A percentile compares a stretch with the other conserved stretches of the same genome.
Evolutionary conservation across 768 basidiomycete genomes (phyloP).

Genomic region (Termitomyces sp.): DNA sequence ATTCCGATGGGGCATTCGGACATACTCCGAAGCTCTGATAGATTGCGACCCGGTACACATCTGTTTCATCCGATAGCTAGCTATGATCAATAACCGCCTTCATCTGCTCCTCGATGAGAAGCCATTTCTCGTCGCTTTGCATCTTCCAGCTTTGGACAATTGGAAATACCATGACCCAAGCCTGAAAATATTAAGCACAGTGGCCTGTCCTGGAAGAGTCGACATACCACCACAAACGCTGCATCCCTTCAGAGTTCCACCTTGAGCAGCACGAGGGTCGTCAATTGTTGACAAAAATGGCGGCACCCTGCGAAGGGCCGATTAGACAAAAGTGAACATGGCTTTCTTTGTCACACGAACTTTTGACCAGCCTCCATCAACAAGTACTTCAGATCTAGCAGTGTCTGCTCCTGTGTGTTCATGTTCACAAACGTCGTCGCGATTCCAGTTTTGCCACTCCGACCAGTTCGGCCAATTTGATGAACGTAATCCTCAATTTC

Average conservation of each 20-base stretch:
- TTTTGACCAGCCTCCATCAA: slow-evolving; percentile 97
- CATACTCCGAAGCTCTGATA: neutral
- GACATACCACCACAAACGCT: slow-evolving; percentile 88
- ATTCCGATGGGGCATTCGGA: neutral
- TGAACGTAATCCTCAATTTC: slow-evolving; percentile 99
- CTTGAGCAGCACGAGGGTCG: slow-evolving; percentile 80
- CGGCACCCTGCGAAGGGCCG: slow-evolving; percentile 62
- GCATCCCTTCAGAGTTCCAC: slow-evolving; percentile 79
- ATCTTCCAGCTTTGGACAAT: slow-evolving; percentile 97
- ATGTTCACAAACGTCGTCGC: slow-evolving; percentile 99
- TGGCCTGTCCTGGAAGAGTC: neutral
- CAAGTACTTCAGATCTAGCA: slow-evolving; percentile 94
- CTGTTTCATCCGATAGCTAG: neutral
- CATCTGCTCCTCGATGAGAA: slow-evolving; percentile 69
- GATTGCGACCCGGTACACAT: neutral
- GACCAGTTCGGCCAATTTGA: slow-evolving; percentile 97
- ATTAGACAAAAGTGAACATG: slow-evolving; percentile 1
- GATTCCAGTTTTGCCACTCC: slow-evolving; percentile 97
- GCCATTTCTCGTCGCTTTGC: slow-evolving; percentile 88
- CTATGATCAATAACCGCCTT: slow-evolving; percentile 34
- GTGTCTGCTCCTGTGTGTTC: slow-evolving; percentile 93
- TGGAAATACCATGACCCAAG: slow-evolving; percentile 89
- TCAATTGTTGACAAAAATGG: slow-evolving; percentile 88
- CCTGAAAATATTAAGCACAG: slow-evolving; percentile 34
- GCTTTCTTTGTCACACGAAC: slow-evolving; percentile 34